Base-by-base conservation (phyloP, 768 basidiomycete species). In the Suillus spraguei region DNA sequence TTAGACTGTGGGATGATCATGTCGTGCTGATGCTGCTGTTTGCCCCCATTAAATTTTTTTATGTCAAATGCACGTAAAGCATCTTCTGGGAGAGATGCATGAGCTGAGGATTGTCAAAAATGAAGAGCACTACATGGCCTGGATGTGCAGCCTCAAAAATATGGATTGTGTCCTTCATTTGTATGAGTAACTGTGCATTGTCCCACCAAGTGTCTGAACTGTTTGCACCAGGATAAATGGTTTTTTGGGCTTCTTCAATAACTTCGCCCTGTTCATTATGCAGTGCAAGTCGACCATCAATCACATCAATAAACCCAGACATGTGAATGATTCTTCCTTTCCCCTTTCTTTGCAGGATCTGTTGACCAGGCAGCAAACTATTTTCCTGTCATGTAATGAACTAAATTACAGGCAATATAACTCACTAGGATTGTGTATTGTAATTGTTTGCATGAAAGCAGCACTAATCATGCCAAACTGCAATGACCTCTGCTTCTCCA, bases 291-390 rank as follows among this genome's bases (percentile, higher is more conserved):
- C 67, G 70, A 0, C 80, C 77, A 59, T 65, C 72, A 8, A 69
- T 69, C 17, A 70, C 68, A 59, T 74, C 72, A 49, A 82, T 77
- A 60, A 81, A 81, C 22, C 75, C 79, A 6, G 79, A 82, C 11
- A 78, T 70, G 69, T 80, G 77, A 36, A 80, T 79, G 3, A 79
- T 59, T 0, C 68, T 8, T 75, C 78, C 24, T 66, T 63, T 8
- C 74, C 70, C 61, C 81, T 73, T 60, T 71, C 67, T 1, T 14
- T 60, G 66, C 35, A 72, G 64, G 0, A 60, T 52, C 47, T 66
- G 64, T 38, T 67, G 41, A 13, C 66, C 66, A 7, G 60, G 56
- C 20, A 49, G 42, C 61, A 65, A 20, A 17, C 59, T 64, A 14
- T 13, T 39, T 39, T 39, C 14, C 14, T 39, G 35, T 36, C 35